Percentiles rank a stretch among this genome's conserved stretches.
Conservation (phyloP, 768 basidiomycete genomes). For the Coprinopsis sp. region DNA sequence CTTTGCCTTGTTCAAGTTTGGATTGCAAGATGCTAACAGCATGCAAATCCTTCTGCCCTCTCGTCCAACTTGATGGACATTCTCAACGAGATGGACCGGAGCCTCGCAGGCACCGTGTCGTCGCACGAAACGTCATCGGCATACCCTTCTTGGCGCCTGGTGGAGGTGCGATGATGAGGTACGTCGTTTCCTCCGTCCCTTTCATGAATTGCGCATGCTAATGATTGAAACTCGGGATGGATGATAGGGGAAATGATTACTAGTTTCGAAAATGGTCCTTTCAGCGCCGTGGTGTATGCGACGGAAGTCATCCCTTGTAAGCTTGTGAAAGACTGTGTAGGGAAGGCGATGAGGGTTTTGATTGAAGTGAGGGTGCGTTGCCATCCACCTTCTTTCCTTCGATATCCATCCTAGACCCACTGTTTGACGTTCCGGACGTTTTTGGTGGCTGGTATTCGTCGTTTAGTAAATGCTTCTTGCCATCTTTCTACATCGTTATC, state of each 20-base stretch:
- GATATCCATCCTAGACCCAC: conserved; percentile 7
- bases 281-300: conserved; percentile 88
- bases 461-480: no score
- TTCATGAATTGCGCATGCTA: no score
- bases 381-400: conserved; percentile 1
- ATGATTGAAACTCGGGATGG: no score
- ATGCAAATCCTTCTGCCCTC: conserved; percentile 95
- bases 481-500: no score
- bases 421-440: no score
- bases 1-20: conserved; percentile 96
- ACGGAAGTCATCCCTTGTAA: conserved; percentile 96
- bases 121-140: conserved; percentile 95
- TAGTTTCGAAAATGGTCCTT: conserved; percentile 88
- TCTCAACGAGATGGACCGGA: conserved; percentile 96
- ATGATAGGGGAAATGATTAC: no score
- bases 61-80: conserved; percentile 98
- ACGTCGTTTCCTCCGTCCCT: no score
- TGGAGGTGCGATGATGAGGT: conserved; percentile 98
- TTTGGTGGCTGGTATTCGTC: no score
- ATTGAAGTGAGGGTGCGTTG: conserved; percentile 88
- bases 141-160: conserved; percentile 93
- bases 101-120: conserved; percentile 97
- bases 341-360: conserved; percentile 88
- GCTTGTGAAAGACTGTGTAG: conserved; percentile 90
- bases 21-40: conserved; percentile 91